phyloP scores from a whole-genome alignment of 2,329 filamentous ascomycete genomes.

The Scolecobasidium constrictum region DNA sequence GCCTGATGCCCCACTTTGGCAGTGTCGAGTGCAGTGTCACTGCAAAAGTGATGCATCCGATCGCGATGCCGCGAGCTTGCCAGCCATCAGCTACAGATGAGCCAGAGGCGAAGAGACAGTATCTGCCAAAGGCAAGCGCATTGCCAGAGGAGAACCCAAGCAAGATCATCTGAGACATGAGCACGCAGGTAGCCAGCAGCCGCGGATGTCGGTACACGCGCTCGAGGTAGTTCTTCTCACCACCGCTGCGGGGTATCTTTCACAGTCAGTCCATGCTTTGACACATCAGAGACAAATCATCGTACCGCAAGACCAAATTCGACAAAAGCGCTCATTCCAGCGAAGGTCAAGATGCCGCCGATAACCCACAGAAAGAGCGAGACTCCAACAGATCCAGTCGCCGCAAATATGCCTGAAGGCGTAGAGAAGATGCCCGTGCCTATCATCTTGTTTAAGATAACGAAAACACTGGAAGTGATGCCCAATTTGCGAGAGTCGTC shows the following conservation, averaged over 20 bases:
- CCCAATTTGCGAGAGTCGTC: too few relatives aligned
- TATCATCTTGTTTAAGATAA: conserved; percentile 7
- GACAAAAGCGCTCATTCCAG: conserved; percentile 4
- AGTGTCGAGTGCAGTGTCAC: conserved; percentile 1
- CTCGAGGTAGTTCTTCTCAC: conserved; percentile 8
- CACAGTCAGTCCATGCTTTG: too few relatives aligned
- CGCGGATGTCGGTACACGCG: conserved; percentile 3
- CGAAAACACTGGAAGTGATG: conserved; percentile 8
- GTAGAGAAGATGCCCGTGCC: conserved; percentile 9
- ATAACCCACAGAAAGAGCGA: conserved; percentile 9
- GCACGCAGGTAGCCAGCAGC: conserved; percentile 4
- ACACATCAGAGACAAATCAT: too few relatives aligned
- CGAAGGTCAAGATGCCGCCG: conserved; percentile 4
- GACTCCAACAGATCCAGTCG: conserved; percentile 6
- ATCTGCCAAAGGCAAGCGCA: conserved; percentile 2
- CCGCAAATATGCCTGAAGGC: conserved; percentile 4
- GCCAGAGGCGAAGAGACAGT: too few relatives aligned
- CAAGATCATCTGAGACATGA: conserved; percentile 4
- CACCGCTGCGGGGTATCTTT: conserved; percentile 5
- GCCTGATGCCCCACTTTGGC: conserved; percentile 14
- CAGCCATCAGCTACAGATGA: conserved; percentile 1
- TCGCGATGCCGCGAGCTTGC: conserved; percentile 5
- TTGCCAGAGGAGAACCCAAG: conserved; percentile 4
- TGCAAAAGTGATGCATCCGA: neutral
- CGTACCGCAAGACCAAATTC: conserved; percentile 10